Evolutionary conservation across 768 basidiomycete genomes (phyloP).

Genomic region (Tricholoma flavovirens): DNA sequence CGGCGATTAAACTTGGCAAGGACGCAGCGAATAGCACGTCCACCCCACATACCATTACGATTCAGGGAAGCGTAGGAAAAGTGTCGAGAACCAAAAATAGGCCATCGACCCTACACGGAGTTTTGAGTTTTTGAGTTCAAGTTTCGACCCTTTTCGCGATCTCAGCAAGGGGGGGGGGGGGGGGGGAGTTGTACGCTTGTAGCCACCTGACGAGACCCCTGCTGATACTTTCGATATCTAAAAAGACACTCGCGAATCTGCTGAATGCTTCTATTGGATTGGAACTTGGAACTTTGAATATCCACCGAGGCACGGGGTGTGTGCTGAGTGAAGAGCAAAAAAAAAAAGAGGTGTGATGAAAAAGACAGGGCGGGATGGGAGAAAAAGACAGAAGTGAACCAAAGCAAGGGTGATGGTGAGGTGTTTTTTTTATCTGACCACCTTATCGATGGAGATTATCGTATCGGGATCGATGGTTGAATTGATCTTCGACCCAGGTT

Average conservation of each 20-base stretch:
- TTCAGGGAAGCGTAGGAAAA: neutral
- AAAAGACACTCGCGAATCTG: neutral
- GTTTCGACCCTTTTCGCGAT: neutral
- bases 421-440: neutral
- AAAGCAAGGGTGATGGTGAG: neutral
- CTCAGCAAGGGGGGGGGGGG: neutral
- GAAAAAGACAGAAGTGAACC: neutral
- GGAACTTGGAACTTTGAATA: neutral
- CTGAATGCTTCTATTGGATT: neutral
- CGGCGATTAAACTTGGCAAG: neutral
- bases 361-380: neutral
- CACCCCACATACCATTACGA: too few relatives aligned
- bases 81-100: neutral
- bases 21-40: too few relatives aligned
- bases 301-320: neutral
- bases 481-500: neutral
- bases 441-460: slow-evolving; percentile 1
- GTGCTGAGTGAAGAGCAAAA: neutral
- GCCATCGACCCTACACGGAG: neutral
- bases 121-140: neutral
- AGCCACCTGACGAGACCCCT: neutral
- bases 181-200: neutral
- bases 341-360: neutral
- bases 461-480: neutral
- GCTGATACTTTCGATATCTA: neutral